Conservation (phyloP, 768 basidiomycete species). For the Sarcomyxa edulis region DNA sequence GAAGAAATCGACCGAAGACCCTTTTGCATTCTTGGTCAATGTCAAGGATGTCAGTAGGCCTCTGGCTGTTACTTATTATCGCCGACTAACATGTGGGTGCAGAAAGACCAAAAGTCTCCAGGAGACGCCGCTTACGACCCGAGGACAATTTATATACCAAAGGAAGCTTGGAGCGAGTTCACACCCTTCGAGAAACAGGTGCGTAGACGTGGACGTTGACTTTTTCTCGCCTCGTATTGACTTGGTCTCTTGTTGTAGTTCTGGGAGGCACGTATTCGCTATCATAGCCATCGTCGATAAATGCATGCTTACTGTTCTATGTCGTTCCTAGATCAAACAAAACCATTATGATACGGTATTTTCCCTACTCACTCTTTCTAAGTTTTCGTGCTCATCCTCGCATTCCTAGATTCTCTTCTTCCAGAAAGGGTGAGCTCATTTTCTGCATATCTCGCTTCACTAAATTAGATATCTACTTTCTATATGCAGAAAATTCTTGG, state of each 20-base stretch:
- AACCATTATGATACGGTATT: conserved; percentile 91
- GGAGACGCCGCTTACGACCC: conserved; percentile 89
- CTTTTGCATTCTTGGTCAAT: conserved; percentile 71
- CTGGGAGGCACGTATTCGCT: conserved; percentile 50
- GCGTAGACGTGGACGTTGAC: too few relatives aligned
- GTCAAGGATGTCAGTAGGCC: conserved; percentile 55
- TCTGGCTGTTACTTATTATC: background rate
- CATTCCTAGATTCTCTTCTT: conserved; percentile 77
- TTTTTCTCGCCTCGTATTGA: background rate
- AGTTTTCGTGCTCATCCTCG: conserved; percentile 14
- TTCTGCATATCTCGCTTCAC: conserved; percentile 1
- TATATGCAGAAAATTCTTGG: conserved; percentile 75
- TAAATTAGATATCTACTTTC: too few relatives aligned
- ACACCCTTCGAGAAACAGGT: conserved; percentile 96
- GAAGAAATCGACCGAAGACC: conserved; percentile 74
- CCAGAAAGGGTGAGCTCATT: conserved; percentile 81
- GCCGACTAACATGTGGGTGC: conserved; percentile 7
- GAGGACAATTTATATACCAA: conserved; percentile 78
- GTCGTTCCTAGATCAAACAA: conserved; percentile 74
- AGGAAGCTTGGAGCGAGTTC: conserved; percentile 71
- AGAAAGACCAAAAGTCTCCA: conserved; percentile 80
- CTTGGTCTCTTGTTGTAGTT: conserved; percentile 37
- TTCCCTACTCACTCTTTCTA: conserved; percentile 9
- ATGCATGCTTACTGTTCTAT: background rate
- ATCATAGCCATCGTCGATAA: background rate